Evolutionary conservation across 495 filamentous ascomycete species (phyloP).

Genomic region (Penicillium herquei): DNA sequence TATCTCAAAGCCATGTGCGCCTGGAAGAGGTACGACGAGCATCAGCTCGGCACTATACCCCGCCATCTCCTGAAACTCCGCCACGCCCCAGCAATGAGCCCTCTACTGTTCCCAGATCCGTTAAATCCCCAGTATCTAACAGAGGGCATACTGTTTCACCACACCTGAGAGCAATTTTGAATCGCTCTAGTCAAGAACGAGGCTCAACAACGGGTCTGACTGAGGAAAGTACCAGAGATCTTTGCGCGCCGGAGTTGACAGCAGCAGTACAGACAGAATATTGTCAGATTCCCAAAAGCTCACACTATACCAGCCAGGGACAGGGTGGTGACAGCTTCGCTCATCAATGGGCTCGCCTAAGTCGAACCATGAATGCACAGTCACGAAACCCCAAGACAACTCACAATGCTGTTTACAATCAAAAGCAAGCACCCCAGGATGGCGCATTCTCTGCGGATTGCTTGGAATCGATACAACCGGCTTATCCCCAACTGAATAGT

Average conservation of each 20-base stretch:
- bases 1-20: not conserved
- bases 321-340: not conserved
- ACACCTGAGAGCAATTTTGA: constrained; percentile 5
- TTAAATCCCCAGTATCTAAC: not conserved
- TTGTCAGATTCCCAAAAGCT: constrained; percentile 7
- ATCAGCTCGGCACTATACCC: not conserved
- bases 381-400: not conserved
- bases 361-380: constrained; percentile 2
- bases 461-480: constrained; percentile 3
- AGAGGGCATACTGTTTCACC: constrained; percentile 3
- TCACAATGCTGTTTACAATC: not conserved
- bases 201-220: not conserved
- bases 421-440: not conserved
- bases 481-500: constrained; percentile 1
- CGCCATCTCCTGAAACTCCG: not conserved
- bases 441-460: not conserved
- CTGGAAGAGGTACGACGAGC: not conserved
- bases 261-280: constrained; percentile 9
- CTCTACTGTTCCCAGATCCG: not conserved
- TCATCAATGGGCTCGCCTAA: constrained; percentile 5
- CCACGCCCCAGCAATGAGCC: not conserved
- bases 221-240: not conserved
- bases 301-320: constrained; percentile 1
- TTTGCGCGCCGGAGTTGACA: constrained; percentile 4
- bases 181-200: constrained; percentile 6